Base-by-base conservation (phyloP, 176 grass and related monocot species). In the Hsuehochloa calcarea region DNA sequence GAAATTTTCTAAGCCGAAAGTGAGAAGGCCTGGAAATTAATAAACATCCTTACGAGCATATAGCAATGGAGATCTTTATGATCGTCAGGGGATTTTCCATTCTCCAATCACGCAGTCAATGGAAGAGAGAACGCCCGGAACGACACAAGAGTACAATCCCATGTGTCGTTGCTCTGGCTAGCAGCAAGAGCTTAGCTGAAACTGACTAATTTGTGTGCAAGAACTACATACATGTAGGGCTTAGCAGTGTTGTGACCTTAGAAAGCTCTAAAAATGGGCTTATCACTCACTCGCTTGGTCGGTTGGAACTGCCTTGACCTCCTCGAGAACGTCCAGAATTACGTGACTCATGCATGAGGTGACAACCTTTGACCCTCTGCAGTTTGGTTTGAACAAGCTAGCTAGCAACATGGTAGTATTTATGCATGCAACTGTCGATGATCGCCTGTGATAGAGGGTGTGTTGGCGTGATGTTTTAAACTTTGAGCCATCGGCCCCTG, bases 41-140 rank as follows among this genome's bases (percentile, higher is more conserved):
- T 75, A 60, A 54, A 65, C 84, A 54, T n/a, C 34, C 65, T 72
- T 40, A 65, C 72, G 54, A 77, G 29, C 70, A 85, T 70, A 79
- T 45, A 67, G 51, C 64, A 73, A 35, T 72, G 34, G 41, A 77
- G 65, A 70, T 35, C 31, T 3, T 34, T 34, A 34, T 16, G 77
- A 37, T 66, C 61, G 15, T 66, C 4, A 19, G 34, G 23, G 56
- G 68, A 80, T 54, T 68, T 70, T 77, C 51, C 71, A 40, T 79
- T 85, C 56, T 68, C 82, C 82, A 85, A 93, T 93, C 85, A 88
- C 87, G 65, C 88, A 68, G 80, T 75, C 86, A 84, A 89, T 68
- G 68, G 40, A 22, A 85, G 29, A 46, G 29, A 46, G 23, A 73
- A 12, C 14, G 22, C 9, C n/a, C 37, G 13, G 22, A 20, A 45